Evolutionary conservation across 495 filamentous ascomycete species (phyloP).

Genomic region (Monascus purpureus): DNA sequence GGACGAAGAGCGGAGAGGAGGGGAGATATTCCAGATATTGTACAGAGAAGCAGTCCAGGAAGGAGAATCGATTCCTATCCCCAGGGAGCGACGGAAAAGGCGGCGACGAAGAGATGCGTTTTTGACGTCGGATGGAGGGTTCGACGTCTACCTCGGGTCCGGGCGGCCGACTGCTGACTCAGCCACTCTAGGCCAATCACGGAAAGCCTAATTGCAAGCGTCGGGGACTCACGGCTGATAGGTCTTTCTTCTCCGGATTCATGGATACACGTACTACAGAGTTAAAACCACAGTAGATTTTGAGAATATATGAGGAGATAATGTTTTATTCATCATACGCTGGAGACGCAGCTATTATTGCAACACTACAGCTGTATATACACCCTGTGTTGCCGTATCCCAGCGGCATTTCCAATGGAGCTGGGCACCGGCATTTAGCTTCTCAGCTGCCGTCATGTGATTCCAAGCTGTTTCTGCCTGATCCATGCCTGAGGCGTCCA

Average conservation of each 20-base stretch:
- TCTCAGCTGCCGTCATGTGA: not conserved
- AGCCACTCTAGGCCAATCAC: slow-evolving; percentile 23
- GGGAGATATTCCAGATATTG: no score
- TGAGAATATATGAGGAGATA: not conserved
- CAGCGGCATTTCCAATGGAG: no score
- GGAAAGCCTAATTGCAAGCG: slow-evolving; percentile 25
- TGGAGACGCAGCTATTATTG: no score
- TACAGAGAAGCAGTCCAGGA: no score
- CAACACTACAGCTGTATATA: no score
- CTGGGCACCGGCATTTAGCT: no score
- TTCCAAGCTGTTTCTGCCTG: not conserved
- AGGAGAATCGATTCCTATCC: no score
- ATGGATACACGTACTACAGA: no score
- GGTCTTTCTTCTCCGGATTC: no score
- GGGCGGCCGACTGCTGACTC: slow-evolving; percentile 24
- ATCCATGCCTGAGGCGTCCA: not conserved
- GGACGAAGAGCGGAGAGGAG: no score
- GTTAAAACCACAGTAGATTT: not conserved
- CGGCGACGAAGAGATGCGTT: slow-evolving; percentile 7
- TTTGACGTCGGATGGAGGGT: slow-evolving; percentile 9
- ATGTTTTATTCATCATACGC: not conserved
- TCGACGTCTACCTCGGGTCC: slow-evolving; percentile 25
- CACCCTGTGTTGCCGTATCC: no score
- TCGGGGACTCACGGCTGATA: slow-evolving; percentile 36
- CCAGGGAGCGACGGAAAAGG: not conserved